Evolutionary conservation across 2,329 filamentous ascomycete species (phyloP).

Genomic region (Aschersonia sp.): DNA sequence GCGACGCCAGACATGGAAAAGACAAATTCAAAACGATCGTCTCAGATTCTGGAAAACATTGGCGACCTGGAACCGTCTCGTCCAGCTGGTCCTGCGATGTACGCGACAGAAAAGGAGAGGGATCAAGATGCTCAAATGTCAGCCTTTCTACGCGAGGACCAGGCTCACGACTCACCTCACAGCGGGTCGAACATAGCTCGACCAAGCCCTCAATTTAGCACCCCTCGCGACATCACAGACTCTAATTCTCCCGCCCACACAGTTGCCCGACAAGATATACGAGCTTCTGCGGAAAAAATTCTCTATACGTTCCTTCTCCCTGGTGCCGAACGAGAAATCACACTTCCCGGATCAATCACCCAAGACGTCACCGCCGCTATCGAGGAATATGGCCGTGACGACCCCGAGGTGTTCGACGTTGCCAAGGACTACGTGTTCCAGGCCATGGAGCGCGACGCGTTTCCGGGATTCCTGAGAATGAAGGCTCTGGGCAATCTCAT

Average conservation of each 20-base stretch:
- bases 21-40: conserved; percentile 69
- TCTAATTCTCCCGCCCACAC: conserved; percentile 74
- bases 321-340: conserved; percentile 92
- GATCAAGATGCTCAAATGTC: conserved; percentile 84
- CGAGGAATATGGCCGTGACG: conserved; percentile 81
- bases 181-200: conserved; percentile 30
- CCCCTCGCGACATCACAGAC: conserved; percentile 49
- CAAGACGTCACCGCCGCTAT: conserved; percentile 76
- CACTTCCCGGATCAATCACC: conserved; percentile 76
- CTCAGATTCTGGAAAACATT: conserved; percentile 58
- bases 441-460: conserved; percentile 99
- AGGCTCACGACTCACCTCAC: conserved; percentile 39
- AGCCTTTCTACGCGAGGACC: conserved; percentile 65
- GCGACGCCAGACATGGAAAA: conserved; percentile 86
- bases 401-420: conserved; percentile 92
- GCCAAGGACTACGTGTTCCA: conserved; percentile 99
- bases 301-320: conserved; percentile 95
- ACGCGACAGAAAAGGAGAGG: conserved; percentile 54
- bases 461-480: conserved; percentile 85
- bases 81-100: conserved; percentile 46
- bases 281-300: conserved; percentile 92
- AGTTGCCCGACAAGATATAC: conserved; percentile 78
- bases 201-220: conserved; percentile 43
- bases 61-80: conserved; percentile 47
- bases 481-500: conserved; percentile 95